Conservation (phyloP, 345 rosid genomes). For the Barbarea vulgaris region DNA sequence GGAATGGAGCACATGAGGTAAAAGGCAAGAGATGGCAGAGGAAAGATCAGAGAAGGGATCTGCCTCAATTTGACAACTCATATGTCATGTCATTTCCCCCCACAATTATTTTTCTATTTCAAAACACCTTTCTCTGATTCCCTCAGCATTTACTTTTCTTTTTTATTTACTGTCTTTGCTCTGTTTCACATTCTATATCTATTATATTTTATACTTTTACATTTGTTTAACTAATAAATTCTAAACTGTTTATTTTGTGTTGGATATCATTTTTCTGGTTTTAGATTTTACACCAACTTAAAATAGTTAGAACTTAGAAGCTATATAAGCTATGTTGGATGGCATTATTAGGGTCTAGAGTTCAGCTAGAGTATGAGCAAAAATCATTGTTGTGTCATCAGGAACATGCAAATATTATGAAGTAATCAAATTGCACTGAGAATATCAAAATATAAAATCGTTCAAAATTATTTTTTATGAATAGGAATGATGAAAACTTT, state of each 20-base stretch:
- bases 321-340: neutral
- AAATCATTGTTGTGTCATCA: neutral
- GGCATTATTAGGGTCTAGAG: slow-evolving; percentile 1
- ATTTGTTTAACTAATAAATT: neutral
- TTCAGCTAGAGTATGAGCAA: neutral
- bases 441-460: neutral
- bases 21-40: slow-evolving; percentile 43
- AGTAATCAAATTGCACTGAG: neutral
- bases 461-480: neutral
- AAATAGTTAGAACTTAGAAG: neutral
- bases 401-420: neutral
- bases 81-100: slow-evolving; percentile 39
- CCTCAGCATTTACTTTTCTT: slow-evolving; percentile 11
- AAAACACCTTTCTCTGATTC: slow-evolving; percentile 1
- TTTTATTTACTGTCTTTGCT: slow-evolving; percentile 23
- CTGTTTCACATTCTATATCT: slow-evolving; percentile 32
- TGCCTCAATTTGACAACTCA: slow-evolving; percentile 44
- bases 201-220: neutral
- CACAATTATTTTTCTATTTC: neutral
- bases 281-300: neutral
- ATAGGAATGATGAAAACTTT: neutral
- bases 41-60: slow-evolving; percentile 42
- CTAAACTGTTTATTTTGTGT: neutral
- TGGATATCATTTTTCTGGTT: neutral
- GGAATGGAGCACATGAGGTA: slow-evolving; percentile 38